Percentiles rank a stretch among this genome's conserved stretches.
These are phyloP conservation scores for Collybiopsis luxurians DNA, from an alignment of 768 basidiomycete genomes.

Conservation along the genomic window DNA sequence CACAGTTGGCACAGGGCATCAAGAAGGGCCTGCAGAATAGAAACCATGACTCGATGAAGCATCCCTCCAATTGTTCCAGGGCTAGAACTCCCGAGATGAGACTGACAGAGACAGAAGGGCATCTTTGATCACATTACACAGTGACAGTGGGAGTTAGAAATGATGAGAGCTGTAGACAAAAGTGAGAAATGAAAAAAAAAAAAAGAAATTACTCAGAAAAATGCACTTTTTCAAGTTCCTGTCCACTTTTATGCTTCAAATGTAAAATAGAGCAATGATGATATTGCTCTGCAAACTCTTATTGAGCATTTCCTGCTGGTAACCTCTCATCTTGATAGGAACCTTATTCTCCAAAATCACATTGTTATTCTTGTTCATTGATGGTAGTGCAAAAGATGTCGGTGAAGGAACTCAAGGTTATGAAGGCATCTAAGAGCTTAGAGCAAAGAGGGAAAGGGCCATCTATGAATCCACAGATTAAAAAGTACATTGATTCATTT, in stretches of 20 bases:
- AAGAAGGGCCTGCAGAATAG: conserved; percentile 75
- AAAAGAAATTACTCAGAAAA: background rate
- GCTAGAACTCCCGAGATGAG: conserved; percentile 68
- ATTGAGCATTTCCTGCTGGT: conserved; percentile 80
- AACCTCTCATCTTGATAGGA: conserved; percentile 41
- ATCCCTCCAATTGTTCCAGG: conserved; percentile 76
- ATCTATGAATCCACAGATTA: no score
- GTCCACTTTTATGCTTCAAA: conserved; percentile 66
- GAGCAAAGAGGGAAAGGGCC: no score
- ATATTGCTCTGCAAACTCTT: conserved; percentile 65
- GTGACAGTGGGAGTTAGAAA: conserved; percentile 78
- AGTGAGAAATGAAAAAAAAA: background rate
- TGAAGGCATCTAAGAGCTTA: no score
- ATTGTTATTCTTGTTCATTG: no score
- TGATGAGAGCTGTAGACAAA: conserved; percentile 71
- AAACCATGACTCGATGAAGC: conserved; percentile 61
- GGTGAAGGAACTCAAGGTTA: no score
- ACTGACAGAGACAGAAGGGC: conserved; percentile 60
- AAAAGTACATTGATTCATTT: no score
- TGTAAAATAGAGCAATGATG: conserved; percentile 67
- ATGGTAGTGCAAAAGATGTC: no score
- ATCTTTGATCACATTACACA: conserved; percentile 62
- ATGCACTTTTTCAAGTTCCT: conserved; percentile 56
- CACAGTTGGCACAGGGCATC: conserved; percentile 77
- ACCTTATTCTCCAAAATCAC: background rate